Evolutionary conservation across 2,329 filamentous ascomycete species (phyloP), one percentile per base, ranked within the genome.

Genomic region (Fusarium verticillioides): DNA sequence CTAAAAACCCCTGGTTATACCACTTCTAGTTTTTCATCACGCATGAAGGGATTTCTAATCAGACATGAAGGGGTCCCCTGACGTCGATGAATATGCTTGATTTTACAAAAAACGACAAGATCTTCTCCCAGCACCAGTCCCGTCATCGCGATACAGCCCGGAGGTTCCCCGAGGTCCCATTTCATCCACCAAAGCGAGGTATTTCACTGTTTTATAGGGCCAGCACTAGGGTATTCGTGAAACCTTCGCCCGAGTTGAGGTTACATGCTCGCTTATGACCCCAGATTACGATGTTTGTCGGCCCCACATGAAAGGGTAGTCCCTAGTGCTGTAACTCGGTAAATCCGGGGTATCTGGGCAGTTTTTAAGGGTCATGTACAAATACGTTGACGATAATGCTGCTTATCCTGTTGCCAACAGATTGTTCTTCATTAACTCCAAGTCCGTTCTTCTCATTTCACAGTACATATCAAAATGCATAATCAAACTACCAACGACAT

Each of bases 1-100:
- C 47, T 34, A 19, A 34, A 23, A 34, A 12, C 0, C 3, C 11
- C 5, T 9, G 3, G 4, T 23, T 0, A 5, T 1, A 13, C 18
- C 15, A 23, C 15, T 13, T 19, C 7, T 2, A 34, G 32, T 15
- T 34, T 12, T 13, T 13, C 12, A 34, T 34, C 32, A 34, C 12
- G 13, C 13, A 34, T 12, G 12, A 34, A 34, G 12, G 34, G 8
- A 9, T 21, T 32, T 5, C 18, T 18, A 3, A 13, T 18, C 7
- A 13, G 5, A 23, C 4, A 6, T 23, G 3, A 47, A 47, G 5
- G 0, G 2, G 26, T 5, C 3, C 7, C 11, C 47, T 50, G 30
- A 50, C 7, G 21, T 19, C 21, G 10, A 18, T 10, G 21, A 34
- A 23, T 9, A 50, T 34, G n/a, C 16, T 19, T 4, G 7, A 34